Evolutionary conservation across 73 alveolate species (phyloP).

Genomic region (Diophrys sp.): DNA sequence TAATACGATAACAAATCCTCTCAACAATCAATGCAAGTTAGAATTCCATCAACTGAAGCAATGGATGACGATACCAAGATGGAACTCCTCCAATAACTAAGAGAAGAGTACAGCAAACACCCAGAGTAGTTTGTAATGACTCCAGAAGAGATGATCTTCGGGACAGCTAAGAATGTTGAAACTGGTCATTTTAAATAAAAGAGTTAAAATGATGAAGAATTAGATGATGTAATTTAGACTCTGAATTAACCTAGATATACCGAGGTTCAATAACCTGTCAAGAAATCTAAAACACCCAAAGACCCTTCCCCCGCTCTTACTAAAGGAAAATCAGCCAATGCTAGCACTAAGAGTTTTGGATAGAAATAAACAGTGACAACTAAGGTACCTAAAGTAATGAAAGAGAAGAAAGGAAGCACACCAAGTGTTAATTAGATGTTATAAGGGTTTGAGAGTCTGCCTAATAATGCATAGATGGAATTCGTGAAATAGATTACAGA

Average conservation of each 20-base stretch:
- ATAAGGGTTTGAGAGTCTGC: not conserved
- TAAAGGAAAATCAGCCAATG: too few species aligned
- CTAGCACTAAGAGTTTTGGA: too few species aligned
- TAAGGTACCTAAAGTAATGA: too few species aligned
- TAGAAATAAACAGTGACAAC: too few species aligned
- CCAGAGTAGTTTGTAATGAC: not conserved
- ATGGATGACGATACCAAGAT: not conserved
- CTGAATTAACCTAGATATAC: not conserved
- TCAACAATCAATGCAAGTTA: not conserved
- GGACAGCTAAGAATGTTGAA: not conserved
- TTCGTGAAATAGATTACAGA: not conserved
- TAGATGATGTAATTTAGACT: not conserved
- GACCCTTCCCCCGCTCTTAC: too few species aligned
- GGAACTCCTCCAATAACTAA: not conserved
- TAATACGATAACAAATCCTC: not conserved
- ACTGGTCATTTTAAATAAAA: not conserved
- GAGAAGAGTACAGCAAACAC: not conserved
- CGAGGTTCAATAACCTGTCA: not conserved
- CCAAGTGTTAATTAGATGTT: not conserved
- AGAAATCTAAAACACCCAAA: too few species aligned
- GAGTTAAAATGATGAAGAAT: not conserved
- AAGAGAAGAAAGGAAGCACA: not conserved
- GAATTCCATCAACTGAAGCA: not conserved
- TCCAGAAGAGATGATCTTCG: not conserved
- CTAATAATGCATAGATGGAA: not conserved